These are phyloP conservation scores for Linaria vulgaris DNA, from an alignment of 257 asterid species.

Conservation along the genomic window DNA sequence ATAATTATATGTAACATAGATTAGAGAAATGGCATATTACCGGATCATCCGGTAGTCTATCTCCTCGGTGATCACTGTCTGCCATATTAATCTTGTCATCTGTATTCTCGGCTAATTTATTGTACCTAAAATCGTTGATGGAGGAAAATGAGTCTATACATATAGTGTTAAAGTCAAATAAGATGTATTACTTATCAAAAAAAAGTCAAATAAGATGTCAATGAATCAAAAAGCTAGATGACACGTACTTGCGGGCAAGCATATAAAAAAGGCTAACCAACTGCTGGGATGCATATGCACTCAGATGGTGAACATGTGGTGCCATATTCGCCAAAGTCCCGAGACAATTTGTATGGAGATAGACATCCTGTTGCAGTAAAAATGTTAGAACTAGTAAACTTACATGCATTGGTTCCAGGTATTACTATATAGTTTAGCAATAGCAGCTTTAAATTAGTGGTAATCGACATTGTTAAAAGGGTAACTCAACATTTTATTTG, in stretches of 20 bases:
- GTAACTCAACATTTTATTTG: too few species aligned
- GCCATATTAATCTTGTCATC: slow-evolving; percentile 64
- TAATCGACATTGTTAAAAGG: not conserved
- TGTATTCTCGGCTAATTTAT: slow-evolving; percentile 82
- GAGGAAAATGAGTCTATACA: not conserved
- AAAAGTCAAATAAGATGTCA: slow-evolving; percentile 12
- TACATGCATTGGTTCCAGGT: not conserved
- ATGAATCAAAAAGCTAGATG: slow-evolving; percentile 1
- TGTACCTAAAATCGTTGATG: slow-evolving; percentile 59
- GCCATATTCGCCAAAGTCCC: slow-evolving; percentile 96
- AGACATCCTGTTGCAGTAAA: slow-evolving; percentile 69
- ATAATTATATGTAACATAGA: not conserved
- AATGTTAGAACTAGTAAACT: slow-evolving; percentile 12
- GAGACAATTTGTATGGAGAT: slow-evolving; percentile 89
- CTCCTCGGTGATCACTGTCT: slow-evolving; percentile 61
- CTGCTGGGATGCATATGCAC: slow-evolving; percentile 91
- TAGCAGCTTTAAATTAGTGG: not conserved
- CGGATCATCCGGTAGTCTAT: slow-evolving; percentile 66
- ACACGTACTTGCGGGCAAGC: slow-evolving; percentile 96
- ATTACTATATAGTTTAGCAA: not conserved
- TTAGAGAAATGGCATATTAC: slow-evolving; percentile 33
- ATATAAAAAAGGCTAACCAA: slow-evolving; percentile 94
- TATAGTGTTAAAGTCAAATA: slow-evolving; percentile 3
- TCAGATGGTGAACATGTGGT: slow-evolving; percentile 81
- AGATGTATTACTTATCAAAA: too few species aligned